These are phyloP conservation scores for Ogataea zsoltii DNA, from an alignment of 805 yeast genomes.

Conservation along the genomic window DNA sequence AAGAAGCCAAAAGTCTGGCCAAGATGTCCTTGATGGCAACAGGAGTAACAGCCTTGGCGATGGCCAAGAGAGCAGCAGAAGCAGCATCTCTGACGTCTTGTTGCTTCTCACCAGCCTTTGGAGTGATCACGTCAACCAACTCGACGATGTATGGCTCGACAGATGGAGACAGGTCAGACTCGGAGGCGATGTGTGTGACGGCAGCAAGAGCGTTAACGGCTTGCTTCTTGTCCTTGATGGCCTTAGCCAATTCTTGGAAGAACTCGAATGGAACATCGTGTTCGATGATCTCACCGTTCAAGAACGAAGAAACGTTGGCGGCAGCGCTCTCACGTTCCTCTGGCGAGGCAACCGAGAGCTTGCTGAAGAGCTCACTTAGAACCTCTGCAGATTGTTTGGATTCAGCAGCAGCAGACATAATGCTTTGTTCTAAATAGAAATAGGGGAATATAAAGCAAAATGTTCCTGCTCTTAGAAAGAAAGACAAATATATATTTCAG, in stretches of 20 bases:
- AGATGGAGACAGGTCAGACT: constrained; percentile 77
- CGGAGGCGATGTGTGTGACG: constrained; percentile 79
- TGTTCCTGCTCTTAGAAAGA: constrained; percentile 11
- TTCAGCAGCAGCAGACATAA: constrained; percentile 47
- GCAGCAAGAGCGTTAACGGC: constrained; percentile 83
- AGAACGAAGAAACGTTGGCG: constrained; percentile 84
- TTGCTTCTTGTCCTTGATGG: constrained; percentile 81
- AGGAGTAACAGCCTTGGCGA: constrained; percentile 86
- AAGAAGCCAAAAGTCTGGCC: constrained; percentile 72
- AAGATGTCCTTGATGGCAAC: constrained; percentile 86
- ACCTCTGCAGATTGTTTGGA: constrained; percentile 71
- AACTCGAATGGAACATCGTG: constrained; percentile 95
- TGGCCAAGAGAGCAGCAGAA: constrained; percentile 69
- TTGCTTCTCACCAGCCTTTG: constrained; percentile 90
- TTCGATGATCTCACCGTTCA: constrained; percentile 96
- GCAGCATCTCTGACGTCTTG: constrained; percentile 74
- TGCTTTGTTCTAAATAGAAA: constrained; percentile 9
- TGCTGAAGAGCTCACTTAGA: constrained; percentile 89
- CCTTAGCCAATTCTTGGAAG: constrained; percentile 72
- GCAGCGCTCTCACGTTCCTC: constrained; percentile 87
- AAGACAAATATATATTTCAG: constrained; percentile 10
- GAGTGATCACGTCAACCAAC: constrained; percentile 67
- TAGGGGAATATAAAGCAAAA: constrained; percentile 2
- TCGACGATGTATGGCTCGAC: constrained; percentile 94
- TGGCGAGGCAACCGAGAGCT: constrained; percentile 83